These are phyloP conservation scores for Penicillium sp. DNA, from an alignment of 2,329 filamentous ascomycete species.

Conservation along the genomic window DNA sequence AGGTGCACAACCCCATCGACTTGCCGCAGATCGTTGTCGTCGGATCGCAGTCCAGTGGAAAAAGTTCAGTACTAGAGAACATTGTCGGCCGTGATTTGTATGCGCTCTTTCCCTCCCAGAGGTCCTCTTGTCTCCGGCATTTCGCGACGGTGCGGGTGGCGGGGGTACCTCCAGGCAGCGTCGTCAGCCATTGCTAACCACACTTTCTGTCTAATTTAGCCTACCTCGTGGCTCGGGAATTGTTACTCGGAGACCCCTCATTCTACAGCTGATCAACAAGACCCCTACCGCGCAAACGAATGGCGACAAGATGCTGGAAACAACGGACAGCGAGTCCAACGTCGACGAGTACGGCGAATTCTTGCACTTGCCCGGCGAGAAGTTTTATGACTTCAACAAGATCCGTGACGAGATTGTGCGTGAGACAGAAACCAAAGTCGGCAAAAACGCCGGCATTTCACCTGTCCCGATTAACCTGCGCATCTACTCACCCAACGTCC, in stretches of 20 bases:
- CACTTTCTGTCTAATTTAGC: conserved; percentile 49
- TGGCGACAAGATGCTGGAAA: conserved; percentile 64
- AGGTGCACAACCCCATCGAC: conserved; percentile 99
- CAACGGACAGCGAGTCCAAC: conserved; percentile 83
- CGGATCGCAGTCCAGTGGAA: conserved; percentile 97
- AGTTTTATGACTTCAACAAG: conserved; percentile 97
- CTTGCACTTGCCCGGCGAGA: conserved; percentile 93
- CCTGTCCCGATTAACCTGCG: conserved; percentile 95
- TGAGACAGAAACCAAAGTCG: conserved; percentile 95
- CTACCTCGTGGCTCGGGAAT: conserved; percentile 96
- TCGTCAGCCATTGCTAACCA: conserved; percentile 29
- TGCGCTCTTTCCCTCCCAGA: conserved; percentile 40
- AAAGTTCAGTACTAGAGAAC: conserved; percentile 98
- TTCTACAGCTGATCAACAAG: conserved; percentile 97
- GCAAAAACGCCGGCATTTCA: conserved; percentile 93
- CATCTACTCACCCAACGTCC: conserved; percentile 97
- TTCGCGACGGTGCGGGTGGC: conserved; percentile 10
- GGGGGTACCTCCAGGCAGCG: conserved; percentile 10
- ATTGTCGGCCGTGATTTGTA: conserved; percentile 99
- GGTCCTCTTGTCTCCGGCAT: background rate
- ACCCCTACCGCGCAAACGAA: conserved; percentile 63
- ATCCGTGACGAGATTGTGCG: conserved; percentile 96
- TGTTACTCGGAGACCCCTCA: conserved; percentile 90
- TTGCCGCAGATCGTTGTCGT: conserved; percentile 97
- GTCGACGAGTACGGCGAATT: conserved; percentile 98